phyloP scores from a whole-genome alignment of 352 stramenopile genomes.

The Globisporangium spiculum region DNA sequence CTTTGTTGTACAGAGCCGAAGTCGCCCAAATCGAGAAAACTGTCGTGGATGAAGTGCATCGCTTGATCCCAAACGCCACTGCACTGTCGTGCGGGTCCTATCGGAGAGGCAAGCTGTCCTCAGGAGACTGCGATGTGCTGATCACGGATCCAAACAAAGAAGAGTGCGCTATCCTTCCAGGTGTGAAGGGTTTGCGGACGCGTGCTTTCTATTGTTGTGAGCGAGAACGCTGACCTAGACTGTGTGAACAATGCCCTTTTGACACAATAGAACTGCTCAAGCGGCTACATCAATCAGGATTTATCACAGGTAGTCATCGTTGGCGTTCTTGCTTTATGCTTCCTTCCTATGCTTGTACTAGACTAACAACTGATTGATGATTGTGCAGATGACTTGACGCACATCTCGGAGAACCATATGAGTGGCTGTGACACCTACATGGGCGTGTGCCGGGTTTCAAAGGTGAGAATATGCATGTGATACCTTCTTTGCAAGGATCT shows the following conservation, averaged over 20 bases:
- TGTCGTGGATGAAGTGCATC: slow-evolving; percentile 67
- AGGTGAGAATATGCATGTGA: slow-evolving; percentile 26
- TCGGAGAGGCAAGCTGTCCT: slow-evolving; percentile 65
- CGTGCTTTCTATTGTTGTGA: neutral
- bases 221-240: neutral
- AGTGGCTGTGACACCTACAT: slow-evolving; percentile 81
- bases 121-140: slow-evolving; percentile 78
- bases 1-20: slow-evolving; percentile 37
- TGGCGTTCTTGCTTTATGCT: neutral
- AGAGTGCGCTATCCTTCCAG: slow-evolving; percentile 61
- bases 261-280: slow-evolving; percentile 42
- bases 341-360: neutral
- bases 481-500: neutral
- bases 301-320: slow-evolving; percentile 48
- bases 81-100: slow-evolving; percentile 77
- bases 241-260: neutral
- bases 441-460: slow-evolving; percentile 70
- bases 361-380: neutral
- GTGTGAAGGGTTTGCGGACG: slow-evolving; percentile 6
- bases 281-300: slow-evolving; percentile 54
- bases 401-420: slow-evolving; percentile 50
- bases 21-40: slow-evolving; percentile 71
- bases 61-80: slow-evolving; percentile 55
- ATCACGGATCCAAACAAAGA: slow-evolving; percentile 72
- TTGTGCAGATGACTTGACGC: slow-evolving; percentile 59